Evolutionary conservation across 1,284 basidiomycete species (phyloP), one percentile per base, ranked within the genome.

Genomic region (Ceratobasidium sp.): DNA sequence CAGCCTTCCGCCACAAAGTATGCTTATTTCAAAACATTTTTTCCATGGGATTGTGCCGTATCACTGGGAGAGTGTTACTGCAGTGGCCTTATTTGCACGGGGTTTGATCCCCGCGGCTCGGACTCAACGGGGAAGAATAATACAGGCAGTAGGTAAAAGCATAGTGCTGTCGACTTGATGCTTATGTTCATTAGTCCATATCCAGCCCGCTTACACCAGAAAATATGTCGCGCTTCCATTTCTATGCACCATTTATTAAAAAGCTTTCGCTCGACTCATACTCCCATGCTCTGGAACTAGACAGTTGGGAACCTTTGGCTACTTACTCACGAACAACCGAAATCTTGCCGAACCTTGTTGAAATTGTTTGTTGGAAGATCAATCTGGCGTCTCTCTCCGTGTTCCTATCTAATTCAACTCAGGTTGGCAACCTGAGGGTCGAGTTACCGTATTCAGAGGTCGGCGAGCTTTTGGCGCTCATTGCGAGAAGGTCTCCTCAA

Each of bases 141-240:
- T 54, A 54, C 52, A 22, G 19, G n/a, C 37, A 22, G 59, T 62
- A 19, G n/a, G 37, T n/a, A 11, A 6, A n/a, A 62, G 19, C 37
- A 43, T 6, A 37, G 34, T 9, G 11, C 19, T 7, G 19, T 32
- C 43, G 59, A n/a, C 19, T 62, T 43, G n/a, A 62, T 40, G 13
- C 9, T 40, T 8, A 62, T 8, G 17, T 22, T 17, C 22, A 8
- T 11, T 22, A 40, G 59, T 40, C 34, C 5, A 62, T 62, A 62
- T 19, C 59, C 4, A 4, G 40, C 2, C 7, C 34, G 8, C 59
- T 62, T 11, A 62, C 59, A 17, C 19, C 34, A 2, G 37, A 62
- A 43, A 62, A 40, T n/a, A 62, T 62, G 59, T 3, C 34, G n/a
- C 59, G 59, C 19, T 62, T 62, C 37, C 37, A 62, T 40, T 40